Conservation (phyloP, 2,329 filamentous ascomycete genomes). For the Cyclaneusma minus region DNA sequence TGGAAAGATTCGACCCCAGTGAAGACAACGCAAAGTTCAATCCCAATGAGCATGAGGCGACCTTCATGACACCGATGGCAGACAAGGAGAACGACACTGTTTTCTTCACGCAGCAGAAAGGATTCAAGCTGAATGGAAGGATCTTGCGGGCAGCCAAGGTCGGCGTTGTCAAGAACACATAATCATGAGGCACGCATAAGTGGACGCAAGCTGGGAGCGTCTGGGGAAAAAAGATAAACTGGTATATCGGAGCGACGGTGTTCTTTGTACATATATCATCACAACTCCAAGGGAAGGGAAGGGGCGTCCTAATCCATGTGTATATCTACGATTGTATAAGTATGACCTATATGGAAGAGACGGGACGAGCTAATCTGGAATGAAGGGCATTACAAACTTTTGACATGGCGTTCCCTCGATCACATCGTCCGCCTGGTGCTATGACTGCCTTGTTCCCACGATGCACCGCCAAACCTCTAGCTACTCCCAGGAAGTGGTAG, state of each 20-base stretch:
- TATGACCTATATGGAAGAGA: too few relatives aligned
- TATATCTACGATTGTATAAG: too few relatives aligned
- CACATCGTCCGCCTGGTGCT: too few relatives aligned
- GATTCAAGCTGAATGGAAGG: slow-evolving; percentile 84
- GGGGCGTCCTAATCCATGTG: too few relatives aligned
- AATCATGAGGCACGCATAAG: slow-evolving; percentile 1
- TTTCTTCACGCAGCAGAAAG: slow-evolving; percentile 89
- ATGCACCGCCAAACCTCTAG: too few relatives aligned
- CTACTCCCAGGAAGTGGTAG: too few relatives aligned
- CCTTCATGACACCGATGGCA: slow-evolving; percentile 77
- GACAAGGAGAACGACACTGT: slow-evolving; percentile 84
- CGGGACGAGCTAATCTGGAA: too few relatives aligned
- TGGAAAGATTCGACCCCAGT: slow-evolving; percentile 72
- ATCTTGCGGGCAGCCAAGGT: slow-evolving; percentile 88
- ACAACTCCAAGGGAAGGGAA: too few relatives aligned
- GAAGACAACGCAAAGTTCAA: slow-evolving; percentile 72
- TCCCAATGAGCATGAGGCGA: slow-evolving; percentile 91
- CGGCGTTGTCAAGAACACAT: slow-evolving; percentile 74
- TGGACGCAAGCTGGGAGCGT: not conserved
- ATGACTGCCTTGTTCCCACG: too few relatives aligned
- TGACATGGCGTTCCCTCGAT: too few relatives aligned
- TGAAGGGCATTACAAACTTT: too few relatives aligned
- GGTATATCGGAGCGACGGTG: not conserved
- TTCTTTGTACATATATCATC: not conserved
- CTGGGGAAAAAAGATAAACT: not conserved